phyloP scores from a whole-genome alignment of 371 early-diverging fungal genomes.

The Mucor ambiguus region DNA sequence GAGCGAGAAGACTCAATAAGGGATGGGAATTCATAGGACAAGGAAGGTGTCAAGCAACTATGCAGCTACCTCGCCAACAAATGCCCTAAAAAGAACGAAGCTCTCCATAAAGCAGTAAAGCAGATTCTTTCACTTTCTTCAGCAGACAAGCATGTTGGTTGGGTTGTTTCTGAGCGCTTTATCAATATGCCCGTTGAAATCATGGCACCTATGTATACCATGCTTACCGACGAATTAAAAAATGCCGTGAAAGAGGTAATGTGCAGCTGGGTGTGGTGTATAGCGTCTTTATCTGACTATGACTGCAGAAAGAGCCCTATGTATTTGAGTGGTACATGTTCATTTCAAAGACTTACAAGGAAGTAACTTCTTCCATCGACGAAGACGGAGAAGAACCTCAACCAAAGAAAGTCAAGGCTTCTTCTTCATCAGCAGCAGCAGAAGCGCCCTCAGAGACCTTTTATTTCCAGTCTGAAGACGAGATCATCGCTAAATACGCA shows the following conservation, averaged over 20 bases:
- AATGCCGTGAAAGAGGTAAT: conserved; percentile 74
- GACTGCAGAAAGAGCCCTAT: conserved; percentile 66
- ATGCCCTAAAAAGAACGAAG: conserved; percentile 55
- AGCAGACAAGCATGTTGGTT: conserved; percentile 54
- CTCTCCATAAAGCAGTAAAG: conserved; percentile 43
- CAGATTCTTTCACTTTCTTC: conserved; percentile 44
- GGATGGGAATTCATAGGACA: conserved; percentile 35
- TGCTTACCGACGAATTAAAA: conserved; percentile 85
- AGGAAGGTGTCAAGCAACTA: conserved; percentile 57
- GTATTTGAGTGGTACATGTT: conserved; percentile 83
- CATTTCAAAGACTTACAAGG: conserved; percentile 83
- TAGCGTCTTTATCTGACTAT: neutral
- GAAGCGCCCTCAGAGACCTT: conserved; percentile 43
- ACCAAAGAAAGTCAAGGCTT: conserved; percentile 47
- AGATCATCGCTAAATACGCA: conserved; percentile 67
- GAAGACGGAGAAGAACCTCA: conserved; percentile 54
- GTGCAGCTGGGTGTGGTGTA: neutral
- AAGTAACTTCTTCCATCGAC: conserved; percentile 70
- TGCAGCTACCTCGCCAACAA: conserved; percentile 68
- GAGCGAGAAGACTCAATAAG: neutral
- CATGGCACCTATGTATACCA: conserved; percentile 85
- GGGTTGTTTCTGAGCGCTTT: conserved; percentile 88
- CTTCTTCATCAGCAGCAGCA: neutral
- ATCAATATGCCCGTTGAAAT: conserved; percentile 97
- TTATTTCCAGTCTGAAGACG: conserved; percentile 92